phyloP scores from a whole-genome alignment of 2,329 filamentous ascomycete genomes.

The Stagonosporopsis chrysanthemi region DNA sequence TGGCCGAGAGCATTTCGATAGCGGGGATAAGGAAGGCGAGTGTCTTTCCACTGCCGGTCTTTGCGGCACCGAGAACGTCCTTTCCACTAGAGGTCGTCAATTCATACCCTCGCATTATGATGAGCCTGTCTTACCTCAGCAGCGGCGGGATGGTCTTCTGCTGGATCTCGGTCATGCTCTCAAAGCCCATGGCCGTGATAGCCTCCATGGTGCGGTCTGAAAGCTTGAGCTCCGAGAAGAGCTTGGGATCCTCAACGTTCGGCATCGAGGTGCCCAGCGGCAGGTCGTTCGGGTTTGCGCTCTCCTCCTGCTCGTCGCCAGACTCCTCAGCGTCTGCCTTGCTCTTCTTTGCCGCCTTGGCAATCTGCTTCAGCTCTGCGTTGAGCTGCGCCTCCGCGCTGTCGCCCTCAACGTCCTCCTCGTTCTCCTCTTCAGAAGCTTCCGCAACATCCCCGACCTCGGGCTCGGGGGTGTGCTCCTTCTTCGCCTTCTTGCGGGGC shows the following conservation, averaged over 20 bases:
- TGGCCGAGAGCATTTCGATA: slow-evolving; percentile 86
- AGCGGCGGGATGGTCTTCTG: slow-evolving; percentile 84
- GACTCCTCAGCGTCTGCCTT: slow-evolving; percentile 39
- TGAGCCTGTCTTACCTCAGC: slow-evolving; percentile 61
- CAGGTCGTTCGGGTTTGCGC: slow-evolving; percentile 55
- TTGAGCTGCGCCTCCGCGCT: slow-evolving; percentile 46
- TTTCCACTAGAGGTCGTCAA: slow-evolving; percentile 61
- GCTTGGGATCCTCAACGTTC: slow-evolving; percentile 68
- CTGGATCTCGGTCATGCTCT: slow-evolving; percentile 96
- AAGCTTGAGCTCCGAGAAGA: slow-evolving; percentile 82
- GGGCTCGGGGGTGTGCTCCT: slow-evolving; percentile 44
- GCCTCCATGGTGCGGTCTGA: slow-evolving; percentile 89
- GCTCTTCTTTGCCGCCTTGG: slow-evolving; percentile 37
- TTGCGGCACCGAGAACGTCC: slow-evolving; percentile 93
- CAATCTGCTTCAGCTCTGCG: slow-evolving; percentile 44
- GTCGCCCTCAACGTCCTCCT: slow-evolving; percentile 39
- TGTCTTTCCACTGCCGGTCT: slow-evolving; percentile 96
- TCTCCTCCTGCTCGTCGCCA: slow-evolving; percentile 34
- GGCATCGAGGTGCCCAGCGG: slow-evolving; percentile 66
- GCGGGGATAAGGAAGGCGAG: slow-evolving; percentile 93
- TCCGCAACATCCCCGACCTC: slow-evolving; percentile 33
- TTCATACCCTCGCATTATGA: no score
- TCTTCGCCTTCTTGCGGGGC: slow-evolving; percentile 53
- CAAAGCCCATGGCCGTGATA: slow-evolving; percentile 90
- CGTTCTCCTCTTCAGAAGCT: slow-evolving; percentile 38